phyloP scores from a whole-genome alignment of 352 stramenopile species.

The Phytophthora chlamydospora region DNA sequence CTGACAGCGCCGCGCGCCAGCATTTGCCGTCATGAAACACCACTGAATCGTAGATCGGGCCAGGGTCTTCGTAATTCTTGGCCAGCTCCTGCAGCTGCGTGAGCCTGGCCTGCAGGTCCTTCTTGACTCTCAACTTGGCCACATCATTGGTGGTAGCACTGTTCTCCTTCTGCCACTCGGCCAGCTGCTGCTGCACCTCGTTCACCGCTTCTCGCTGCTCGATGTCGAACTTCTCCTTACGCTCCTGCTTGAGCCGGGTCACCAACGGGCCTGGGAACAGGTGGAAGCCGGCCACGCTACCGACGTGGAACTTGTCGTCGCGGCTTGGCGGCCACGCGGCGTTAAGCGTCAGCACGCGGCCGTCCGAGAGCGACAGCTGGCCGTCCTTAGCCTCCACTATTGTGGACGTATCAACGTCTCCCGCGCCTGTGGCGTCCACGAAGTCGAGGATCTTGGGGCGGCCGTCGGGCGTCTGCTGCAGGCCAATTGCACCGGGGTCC shows the following conservation, averaged over 20 bases:
- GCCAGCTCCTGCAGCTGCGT: conserved; percentile 71
- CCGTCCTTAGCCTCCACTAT: conserved; percentile 61
- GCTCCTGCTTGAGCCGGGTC: conserved; percentile 79
- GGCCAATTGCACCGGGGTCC: conserved; percentile 89
- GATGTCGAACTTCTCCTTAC: conserved; percentile 82
- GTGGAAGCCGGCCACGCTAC: conserved; percentile 85
- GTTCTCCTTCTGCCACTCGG: conserved; percentile 62
- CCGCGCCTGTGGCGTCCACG: conserved; percentile 93
- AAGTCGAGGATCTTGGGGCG: conserved; percentile 95
- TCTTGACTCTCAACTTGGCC: conserved; percentile 53
- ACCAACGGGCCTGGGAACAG: conserved; percentile 86
- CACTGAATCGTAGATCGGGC: conserved; percentile 93
- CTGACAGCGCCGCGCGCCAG: conserved; percentile 86
- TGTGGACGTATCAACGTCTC: conserved; percentile 92
- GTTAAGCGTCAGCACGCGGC: conserved; percentile 79
- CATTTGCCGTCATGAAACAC: conserved; percentile 86
- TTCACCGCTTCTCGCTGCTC: conserved; percentile 71
- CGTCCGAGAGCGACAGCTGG: conserved; percentile 46
- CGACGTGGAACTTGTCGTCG: conserved; percentile 83
- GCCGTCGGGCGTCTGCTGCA: conserved; percentile 88
- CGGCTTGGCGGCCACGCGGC: conserved; percentile 58
- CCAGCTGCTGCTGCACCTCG: conserved; percentile 65
- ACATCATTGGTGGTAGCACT: conserved; percentile 71
- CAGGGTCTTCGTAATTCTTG: conserved; percentile 89
- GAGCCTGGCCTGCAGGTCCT: conserved; percentile 85